phyloP scores from a whole-genome alignment of 768 basidiomycete species.

The Roridomyces roridus region DNA sequence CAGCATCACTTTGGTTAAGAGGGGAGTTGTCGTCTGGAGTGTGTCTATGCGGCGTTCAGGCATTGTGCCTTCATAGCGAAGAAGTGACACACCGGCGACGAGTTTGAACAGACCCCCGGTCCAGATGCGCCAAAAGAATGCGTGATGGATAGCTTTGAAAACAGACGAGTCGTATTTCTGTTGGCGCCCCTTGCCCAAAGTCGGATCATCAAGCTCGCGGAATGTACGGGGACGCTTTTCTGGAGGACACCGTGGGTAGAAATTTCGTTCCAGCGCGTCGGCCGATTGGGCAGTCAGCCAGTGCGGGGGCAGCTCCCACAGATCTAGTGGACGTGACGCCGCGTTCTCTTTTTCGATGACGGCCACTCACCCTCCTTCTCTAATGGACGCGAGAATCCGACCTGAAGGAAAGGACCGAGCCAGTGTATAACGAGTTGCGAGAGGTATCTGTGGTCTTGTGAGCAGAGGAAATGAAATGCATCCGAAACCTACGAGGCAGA shows the following conservation, averaged over 20 bases:
- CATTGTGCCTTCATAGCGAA: background rate
- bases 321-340: slow-evolving; percentile 41
- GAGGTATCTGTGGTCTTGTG: slow-evolving; percentile 38
- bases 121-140: slow-evolving; percentile 56
- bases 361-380: slow-evolving; percentile 56
- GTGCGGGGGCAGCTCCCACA: slow-evolving; percentile 55
- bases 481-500: slow-evolving; percentile 39
- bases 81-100: slow-evolving; percentile 41
- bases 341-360: too few relatives aligned
- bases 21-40: slow-evolving; percentile 51
- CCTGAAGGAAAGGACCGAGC: slow-evolving; percentile 58
- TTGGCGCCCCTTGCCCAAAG: slow-evolving; percentile 24
- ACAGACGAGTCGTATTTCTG: slow-evolving; percentile 54
- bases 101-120: slow-evolving; percentile 54
- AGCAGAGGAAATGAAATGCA: background rate
- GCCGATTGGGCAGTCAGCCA: slow-evolving; percentile 46
- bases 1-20: slow-evolving; percentile 62
- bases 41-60: too few relatives aligned
- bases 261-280: slow-evolving; percentile 49
- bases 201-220: slow-evolving; percentile 24
- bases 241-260: slow-evolving; percentile 57
- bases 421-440: slow-evolving; percentile 59
- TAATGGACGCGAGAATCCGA: slow-evolving; percentile 64
- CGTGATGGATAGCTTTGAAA: slow-evolving; percentile 50
- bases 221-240: slow-evolving; percentile 48